These are phyloP conservation scores for Blumeriella jaapii DNA, from an alignment of 2,329 filamentous ascomycete genomes.

Conservation along the genomic window DNA sequence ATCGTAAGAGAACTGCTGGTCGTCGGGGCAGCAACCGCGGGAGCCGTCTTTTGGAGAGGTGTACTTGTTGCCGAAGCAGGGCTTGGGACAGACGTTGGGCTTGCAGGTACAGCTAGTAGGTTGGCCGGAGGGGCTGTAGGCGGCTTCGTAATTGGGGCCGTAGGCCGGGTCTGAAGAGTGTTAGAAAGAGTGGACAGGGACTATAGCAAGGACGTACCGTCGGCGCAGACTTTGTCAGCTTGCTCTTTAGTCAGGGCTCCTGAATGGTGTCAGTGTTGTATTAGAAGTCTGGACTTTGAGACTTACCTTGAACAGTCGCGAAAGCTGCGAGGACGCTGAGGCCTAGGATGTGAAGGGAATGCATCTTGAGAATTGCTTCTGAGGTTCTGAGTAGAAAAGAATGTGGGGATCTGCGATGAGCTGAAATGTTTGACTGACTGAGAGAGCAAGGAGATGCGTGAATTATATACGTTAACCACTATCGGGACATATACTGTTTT, in stretches of 20 bases:
- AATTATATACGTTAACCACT: not conserved
- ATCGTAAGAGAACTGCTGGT: constrained; percentile 1
- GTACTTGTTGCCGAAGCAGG: constrained; percentile 1
- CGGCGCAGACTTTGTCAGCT: constrained; percentile 2
- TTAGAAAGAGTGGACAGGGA: not conserved
- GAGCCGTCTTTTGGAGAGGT: constrained; percentile 2
- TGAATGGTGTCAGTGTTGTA: not conserved
- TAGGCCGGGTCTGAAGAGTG: not conserved
- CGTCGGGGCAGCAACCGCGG: constrained; percentile 1
- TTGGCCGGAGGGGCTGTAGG: not conserved
- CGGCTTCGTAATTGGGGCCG: constrained; percentile 2
- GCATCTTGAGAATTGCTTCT: too few species aligned
- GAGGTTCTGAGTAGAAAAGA: too few species aligned
- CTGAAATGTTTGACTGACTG: not conserved
- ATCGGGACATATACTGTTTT: not conserved
- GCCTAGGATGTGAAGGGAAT: not conserved
- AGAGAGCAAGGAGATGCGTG: not conserved
- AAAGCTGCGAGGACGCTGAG: not conserved
- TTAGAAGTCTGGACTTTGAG: too few species aligned
- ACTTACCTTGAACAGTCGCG: not conserved
- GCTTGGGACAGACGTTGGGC: constrained; percentile 3
- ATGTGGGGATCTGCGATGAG: too few species aligned
- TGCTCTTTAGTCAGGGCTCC: not conserved
- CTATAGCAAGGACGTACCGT: not conserved
- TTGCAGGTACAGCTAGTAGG: constrained; percentile 1